A percentile compares a stretch with the other conserved stretches of the same genome.
Conservation (phyloP, 1,284 basidiomycete species). For the Agaricales sp. region DNA sequence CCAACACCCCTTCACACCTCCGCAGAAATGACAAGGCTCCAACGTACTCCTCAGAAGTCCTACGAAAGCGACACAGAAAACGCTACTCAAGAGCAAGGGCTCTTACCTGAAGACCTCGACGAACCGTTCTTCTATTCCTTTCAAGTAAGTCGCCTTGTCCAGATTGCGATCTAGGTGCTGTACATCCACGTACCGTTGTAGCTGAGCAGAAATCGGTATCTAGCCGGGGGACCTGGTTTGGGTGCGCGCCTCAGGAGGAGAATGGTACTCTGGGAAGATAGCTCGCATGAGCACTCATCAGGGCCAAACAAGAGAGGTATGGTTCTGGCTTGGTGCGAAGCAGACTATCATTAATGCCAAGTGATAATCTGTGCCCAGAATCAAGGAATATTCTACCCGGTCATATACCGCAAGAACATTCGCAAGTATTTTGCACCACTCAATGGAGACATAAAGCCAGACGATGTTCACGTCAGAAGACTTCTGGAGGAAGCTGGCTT, state of each 20-base stretch:
- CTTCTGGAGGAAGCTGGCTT: constrained; percentile 35
- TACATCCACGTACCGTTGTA: background rate
- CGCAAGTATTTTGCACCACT: constrained; percentile 49
- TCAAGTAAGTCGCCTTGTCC: constrained; percentile 24
- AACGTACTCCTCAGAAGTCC: too few species aligned
- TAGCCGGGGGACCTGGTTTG: constrained; percentile 42
- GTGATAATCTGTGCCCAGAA: constrained; percentile 20
- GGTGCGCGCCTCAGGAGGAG: constrained; percentile 35
- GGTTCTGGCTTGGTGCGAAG: constrained; percentile 8
- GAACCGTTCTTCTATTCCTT: constrained; percentile 47
- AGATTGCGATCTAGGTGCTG: background rate
- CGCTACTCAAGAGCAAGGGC: constrained; percentile 15
- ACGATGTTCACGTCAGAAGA: constrained; percentile 26
- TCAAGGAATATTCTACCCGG: constrained; percentile 41
- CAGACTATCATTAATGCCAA: background rate
- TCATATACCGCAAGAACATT: constrained; percentile 30
- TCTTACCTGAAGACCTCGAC: constrained; percentile 33
- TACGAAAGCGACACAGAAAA: too few species aligned
- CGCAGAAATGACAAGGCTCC: too few species aligned
- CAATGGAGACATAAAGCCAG: constrained; percentile 55
- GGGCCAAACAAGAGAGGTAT: constrained; percentile 36
- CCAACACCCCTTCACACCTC: too few species aligned
- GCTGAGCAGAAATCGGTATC: background rate
- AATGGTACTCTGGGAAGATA: constrained; percentile 40
- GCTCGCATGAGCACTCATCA: constrained; percentile 30